A percentile compares a stretch with the other conserved stretches of the same genome.
Conservation (phyloP, 495 filamentous ascomycete species). For the Penicillium odoratum region DNA sequence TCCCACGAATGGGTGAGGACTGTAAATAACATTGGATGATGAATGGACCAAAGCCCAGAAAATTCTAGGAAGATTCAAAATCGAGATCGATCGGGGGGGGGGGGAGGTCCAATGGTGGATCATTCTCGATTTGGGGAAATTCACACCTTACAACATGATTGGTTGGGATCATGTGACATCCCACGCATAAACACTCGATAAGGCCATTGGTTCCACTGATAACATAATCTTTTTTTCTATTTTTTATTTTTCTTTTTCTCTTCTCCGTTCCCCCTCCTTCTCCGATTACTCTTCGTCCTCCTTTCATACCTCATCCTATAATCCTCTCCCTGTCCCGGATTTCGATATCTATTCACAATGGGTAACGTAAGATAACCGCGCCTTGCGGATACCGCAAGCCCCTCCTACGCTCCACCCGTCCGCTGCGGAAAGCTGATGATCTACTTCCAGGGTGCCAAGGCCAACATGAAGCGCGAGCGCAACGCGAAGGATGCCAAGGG, state of each 20-base stretch:
- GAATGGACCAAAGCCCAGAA: not conserved
- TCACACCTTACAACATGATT: not conserved
- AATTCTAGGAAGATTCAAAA: not conserved
- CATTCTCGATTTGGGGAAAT: not conserved
- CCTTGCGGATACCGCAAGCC: not conserved
- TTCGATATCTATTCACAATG: conserved; percentile 12
- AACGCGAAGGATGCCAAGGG: conserved; percentile 21
- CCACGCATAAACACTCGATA: not conserved
- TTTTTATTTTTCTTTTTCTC: not conserved
- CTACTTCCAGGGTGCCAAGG: conserved; percentile 28
- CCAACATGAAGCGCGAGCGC: conserved; percentile 31
- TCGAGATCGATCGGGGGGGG: not conserved
- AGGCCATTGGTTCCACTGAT: not conserved
- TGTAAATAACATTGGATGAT: conserved; percentile 1
- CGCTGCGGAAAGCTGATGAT: conserved; percentile 13
- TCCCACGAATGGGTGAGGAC: conserved; percentile 1
- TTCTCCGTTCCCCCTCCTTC: not conserved
- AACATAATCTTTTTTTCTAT: conserved; percentile 1
- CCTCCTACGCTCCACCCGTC: conserved; percentile 1
- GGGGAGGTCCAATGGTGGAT: not conserved
- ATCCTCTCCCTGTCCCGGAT: not conserved
- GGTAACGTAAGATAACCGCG: conserved; percentile 21
- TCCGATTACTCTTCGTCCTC: no score
- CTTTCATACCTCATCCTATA: no score
- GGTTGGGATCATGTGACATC: not conserved